phyloP scores from a whole-genome alignment of 2,329 filamentous ascomycete genomes.

The Beauveria scarabaeidicola region DNA sequence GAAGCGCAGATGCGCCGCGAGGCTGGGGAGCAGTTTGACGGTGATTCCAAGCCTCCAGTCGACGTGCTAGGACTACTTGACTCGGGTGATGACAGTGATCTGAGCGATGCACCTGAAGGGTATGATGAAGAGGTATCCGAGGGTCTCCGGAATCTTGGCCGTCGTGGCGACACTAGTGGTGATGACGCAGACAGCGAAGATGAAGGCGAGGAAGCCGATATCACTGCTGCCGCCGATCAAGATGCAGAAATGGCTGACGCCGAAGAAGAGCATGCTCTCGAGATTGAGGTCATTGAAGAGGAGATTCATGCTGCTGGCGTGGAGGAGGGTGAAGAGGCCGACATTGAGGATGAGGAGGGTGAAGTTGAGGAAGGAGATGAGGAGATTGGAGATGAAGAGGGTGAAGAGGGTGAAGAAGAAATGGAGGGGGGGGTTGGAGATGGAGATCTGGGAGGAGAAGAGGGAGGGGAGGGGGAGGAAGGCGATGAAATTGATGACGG shows the following conservation, averaged over 20 bases:
- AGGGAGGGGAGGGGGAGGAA: conserved; percentile 19
- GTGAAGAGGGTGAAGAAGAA: conserved; percentile 14
- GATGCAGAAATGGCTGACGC: not conserved
- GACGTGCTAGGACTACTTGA: conserved; percentile 20
- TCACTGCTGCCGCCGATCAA: not conserved
- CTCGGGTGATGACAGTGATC: conserved; percentile 59
- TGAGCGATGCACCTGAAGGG: conserved; percentile 54
- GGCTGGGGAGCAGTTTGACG: conserved; percentile 24
- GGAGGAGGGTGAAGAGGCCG: conserved; percentile 12
- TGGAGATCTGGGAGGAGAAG: conserved; percentile 16
- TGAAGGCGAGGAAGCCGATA: conserved; percentile 22
- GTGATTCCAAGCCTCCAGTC: conserved; percentile 12
- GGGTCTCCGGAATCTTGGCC: conserved; percentile 24
- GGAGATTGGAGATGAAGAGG: conserved; percentile 11
- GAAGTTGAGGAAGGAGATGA: conserved; percentile 16
- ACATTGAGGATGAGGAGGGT: conserved; percentile 9
- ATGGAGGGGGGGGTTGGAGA: conserved; percentile 15
- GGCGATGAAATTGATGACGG: conserved; percentile 18
- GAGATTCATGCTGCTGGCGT: conserved; percentile 20
- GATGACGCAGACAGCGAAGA: conserved; percentile 29
- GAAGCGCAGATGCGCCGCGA: conserved; percentile 31
- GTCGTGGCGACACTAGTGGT: conserved; percentile 17
- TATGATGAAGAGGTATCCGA: conserved; percentile 50
- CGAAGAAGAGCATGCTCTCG: conserved; percentile 9
- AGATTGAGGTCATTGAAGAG: conserved; percentile 16